phyloP scores from a whole-genome alignment of 257 asterid species.

The Penstemon davidsonii region DNA sequence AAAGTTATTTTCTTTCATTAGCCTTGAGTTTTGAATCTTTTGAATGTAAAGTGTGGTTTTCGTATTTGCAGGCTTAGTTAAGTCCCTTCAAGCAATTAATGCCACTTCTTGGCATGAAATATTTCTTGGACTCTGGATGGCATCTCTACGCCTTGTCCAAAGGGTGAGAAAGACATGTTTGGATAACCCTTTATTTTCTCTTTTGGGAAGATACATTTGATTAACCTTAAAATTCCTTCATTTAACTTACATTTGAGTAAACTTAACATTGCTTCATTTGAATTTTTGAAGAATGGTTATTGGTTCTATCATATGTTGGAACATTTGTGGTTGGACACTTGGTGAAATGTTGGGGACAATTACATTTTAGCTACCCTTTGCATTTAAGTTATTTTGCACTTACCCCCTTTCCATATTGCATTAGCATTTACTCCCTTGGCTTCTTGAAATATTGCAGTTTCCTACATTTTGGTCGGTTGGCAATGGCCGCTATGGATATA shows the following conservation, averaged over 20 bases:
- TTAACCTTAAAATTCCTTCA: not conserved
- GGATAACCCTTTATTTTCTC: not conserved
- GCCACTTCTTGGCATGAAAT: slow-evolving; percentile 86
- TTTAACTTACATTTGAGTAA: not conserved
- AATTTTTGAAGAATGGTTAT: not conserved
- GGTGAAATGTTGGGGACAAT: not conserved
- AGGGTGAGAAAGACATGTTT: slow-evolving; percentile 55
- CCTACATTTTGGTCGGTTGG: no score
- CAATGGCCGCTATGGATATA: no score
- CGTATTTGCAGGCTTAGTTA: slow-evolving; percentile 68
- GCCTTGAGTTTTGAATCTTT: not conserved
- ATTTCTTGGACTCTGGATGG: slow-evolving; percentile 97
- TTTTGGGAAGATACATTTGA: not conserved
- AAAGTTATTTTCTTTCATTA: slow-evolving; percentile 24
- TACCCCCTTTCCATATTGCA: no score
- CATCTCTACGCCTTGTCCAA: slow-evolving; percentile 91
- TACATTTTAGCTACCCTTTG: no score
- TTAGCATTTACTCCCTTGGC: no score
- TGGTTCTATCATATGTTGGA: not conserved
- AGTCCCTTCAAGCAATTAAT: slow-evolving; percentile 81
- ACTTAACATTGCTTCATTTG: not conserved
- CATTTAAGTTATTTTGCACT: no score
- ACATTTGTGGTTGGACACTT: not conserved
- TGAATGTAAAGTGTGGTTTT: slow-evolving; percentile 24
- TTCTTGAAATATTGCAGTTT: no score